Percentiles rank a stretch among this genome's conserved stretches.
Conservation (phyloP, 1,284 basidiomycete species). For the Trichosporon sp. region DNA sequence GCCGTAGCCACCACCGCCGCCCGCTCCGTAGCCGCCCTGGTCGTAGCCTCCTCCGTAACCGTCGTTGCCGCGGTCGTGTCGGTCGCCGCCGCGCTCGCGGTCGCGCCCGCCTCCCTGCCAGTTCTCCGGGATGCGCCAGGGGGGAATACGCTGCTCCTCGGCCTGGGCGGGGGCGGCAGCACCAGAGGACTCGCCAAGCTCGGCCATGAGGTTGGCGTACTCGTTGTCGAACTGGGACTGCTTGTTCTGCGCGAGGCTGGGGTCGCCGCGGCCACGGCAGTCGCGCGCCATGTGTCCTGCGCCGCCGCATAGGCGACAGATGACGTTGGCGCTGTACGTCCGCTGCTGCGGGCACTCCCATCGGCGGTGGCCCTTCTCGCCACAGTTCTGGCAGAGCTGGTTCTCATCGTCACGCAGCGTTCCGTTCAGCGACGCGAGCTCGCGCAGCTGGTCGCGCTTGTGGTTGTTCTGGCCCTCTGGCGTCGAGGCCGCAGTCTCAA, state of each 20-base stretch:
- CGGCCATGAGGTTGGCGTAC: slow-evolving; percentile 96
- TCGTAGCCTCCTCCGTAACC: slow-evolving; percentile 37
- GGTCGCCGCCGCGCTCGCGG: slow-evolving; percentile 39
- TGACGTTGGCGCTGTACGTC: slow-evolving; percentile 96
- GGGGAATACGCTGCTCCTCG: slow-evolving; percentile 54
- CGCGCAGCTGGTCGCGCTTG: slow-evolving; percentile 97
- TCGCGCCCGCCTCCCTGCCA: slow-evolving; percentile 52
- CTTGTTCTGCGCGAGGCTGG: slow-evolving; percentile 56
- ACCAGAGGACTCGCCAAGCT: slow-evolving; percentile 79
- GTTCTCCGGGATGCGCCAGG: slow-evolving; percentile 60
- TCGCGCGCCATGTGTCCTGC: slow-evolving; percentile 94
- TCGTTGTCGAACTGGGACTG: slow-evolving; percentile 80
- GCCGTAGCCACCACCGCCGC: slow-evolving; percentile 35
- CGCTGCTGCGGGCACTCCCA: slow-evolving; percentile 96
- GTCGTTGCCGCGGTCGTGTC: slow-evolving; percentile 22
- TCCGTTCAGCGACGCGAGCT: slow-evolving; percentile 95
- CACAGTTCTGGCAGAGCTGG: slow-evolving; percentile 98
- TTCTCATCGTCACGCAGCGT: slow-evolving; percentile 99
- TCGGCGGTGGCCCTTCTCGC: slow-evolving; percentile 80
- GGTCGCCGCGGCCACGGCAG: slow-evolving; percentile 67
- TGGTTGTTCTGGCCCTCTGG: slow-evolving; percentile 99
- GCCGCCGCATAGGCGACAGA: slow-evolving; percentile 94
- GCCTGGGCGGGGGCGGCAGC: slow-evolving; percentile 42
- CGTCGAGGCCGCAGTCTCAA: slow-evolving; percentile 97
- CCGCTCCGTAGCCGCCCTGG: slow-evolving; percentile 23